These are phyloP conservation scores for Ceratocystis diversiconidia DNA, from an alignment of 2,329 filamentous ascomycete genomes.

Conservation along the genomic window DNA sequence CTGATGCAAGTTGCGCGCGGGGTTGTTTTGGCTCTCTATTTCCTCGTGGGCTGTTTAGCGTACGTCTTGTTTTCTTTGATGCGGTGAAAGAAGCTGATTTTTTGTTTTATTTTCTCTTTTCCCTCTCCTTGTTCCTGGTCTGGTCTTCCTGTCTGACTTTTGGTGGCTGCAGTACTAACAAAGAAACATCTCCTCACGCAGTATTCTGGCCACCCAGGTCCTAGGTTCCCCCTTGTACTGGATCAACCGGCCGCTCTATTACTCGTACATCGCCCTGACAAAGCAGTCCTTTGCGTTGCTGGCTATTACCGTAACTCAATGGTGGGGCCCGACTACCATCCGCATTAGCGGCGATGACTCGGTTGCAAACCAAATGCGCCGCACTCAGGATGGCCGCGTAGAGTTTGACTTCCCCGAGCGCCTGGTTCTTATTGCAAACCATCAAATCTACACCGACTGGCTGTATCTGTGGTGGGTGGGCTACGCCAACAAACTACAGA, in stretches of 20 bases:
- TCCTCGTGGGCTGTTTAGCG: constrained; percentile 35
- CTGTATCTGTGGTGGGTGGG: constrained; percentile 86
- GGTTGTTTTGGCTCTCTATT: constrained; percentile 38
- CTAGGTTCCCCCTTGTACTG: constrained; percentile 64
- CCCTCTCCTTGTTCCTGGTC: neutral
- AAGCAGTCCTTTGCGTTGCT: constrained; percentile 72
- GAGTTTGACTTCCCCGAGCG: constrained; percentile 70
- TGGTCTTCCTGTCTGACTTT: no score
- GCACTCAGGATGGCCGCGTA: constrained; percentile 56
- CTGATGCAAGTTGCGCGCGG: constrained; percentile 39
- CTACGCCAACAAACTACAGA: constrained; percentile 60
- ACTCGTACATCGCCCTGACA: constrained; percentile 75
- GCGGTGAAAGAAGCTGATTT: neutral
- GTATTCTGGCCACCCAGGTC: constrained; percentile 57
- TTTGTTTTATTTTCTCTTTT: neutral
- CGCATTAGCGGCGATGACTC: constrained; percentile 72
- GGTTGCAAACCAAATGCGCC: constrained; percentile 58
- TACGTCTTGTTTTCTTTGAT: constrained; percentile 25
- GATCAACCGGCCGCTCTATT: constrained; percentile 62
- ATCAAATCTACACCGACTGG: constrained; percentile 89
- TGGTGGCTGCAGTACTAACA: neutral
- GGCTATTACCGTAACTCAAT: constrained; percentile 66
- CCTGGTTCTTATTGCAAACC: constrained; percentile 73
- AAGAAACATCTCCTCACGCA: constrained; percentile 22
- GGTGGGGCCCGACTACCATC: constrained; percentile 74